These are phyloP conservation scores for Pelargonium cotyledonis DNA, from an alignment of 441 rosid genomes.

Conservation along the genomic window DNA sequence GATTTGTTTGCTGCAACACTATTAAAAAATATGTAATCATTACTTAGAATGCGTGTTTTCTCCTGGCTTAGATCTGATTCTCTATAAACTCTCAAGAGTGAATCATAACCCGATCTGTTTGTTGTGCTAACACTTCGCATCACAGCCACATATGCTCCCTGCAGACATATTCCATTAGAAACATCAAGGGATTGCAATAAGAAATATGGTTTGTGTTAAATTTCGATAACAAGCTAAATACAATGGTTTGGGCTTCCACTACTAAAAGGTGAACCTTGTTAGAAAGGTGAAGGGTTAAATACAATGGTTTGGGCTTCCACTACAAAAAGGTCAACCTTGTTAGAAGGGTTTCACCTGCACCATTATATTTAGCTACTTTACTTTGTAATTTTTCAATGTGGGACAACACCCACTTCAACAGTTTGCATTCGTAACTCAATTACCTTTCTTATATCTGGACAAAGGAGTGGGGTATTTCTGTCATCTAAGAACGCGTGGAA, in stretches of 20 bases:
- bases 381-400: no score
- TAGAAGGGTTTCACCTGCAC: no score
- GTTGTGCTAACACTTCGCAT: constrained; percentile 67
- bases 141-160: constrained; percentile 87
- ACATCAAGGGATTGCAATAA: constrained; percentile 7
- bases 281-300: no score
- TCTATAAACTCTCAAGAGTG: constrained; percentile 70
- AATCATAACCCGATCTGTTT: constrained; percentile 62
- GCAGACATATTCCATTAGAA: constrained; percentile 26
- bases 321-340: no score
- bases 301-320: no score
- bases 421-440: constrained; percentile 3
- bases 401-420: background rate
- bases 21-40: background rate
- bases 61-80: constrained; percentile 93
- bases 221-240: no score
- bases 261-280: no score
- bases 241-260: no score
- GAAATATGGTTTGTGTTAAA: background rate
- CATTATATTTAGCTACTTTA: no score
- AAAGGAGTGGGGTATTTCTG: constrained; percentile 73
- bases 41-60: constrained; percentile 86
- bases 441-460: constrained; percentile 90
- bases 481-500: constrained; percentile 69
- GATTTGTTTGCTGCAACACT: constrained; percentile 7